A percentile compares a stretch with the other conserved stretches of the same genome.
These are phyloP conservation scores for Friedmanniomyces endolithicus DNA, from an alignment of 495 filamentous ascomycete genomes.

Conservation along the genomic window DNA sequence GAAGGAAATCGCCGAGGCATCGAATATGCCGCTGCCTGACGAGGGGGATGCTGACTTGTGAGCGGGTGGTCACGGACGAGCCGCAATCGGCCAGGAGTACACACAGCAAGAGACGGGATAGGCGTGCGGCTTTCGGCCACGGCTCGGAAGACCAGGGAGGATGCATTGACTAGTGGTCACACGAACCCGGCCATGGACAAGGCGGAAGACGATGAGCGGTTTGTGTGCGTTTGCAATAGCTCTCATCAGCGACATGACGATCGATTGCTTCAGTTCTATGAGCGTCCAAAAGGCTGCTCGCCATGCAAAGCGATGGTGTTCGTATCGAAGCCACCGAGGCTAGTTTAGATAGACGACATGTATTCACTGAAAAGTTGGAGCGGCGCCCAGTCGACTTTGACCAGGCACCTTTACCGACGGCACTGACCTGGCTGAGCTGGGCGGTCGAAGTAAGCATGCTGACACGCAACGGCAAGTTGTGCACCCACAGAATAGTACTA, in stretches of 20 bases:
- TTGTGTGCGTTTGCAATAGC: slow-evolving; percentile 11
- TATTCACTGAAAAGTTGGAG: slow-evolving; percentile 8
- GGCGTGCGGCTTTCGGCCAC: background rate
- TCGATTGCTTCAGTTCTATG: background rate
- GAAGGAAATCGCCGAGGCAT: slow-evolving; percentile 77
- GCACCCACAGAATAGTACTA: no score
- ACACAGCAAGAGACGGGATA: background rate
- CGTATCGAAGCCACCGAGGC: background rate
- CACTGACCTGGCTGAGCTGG: no score
- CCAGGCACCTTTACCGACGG: no score
- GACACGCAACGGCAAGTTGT: no score
- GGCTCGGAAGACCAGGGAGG: background rate
- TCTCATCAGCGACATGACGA: background rate
- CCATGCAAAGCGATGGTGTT: slow-evolving; percentile 18
- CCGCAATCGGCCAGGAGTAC: background rate
- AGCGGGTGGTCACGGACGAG: slow-evolving; percentile 12
- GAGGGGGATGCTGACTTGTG: slow-evolving; percentile 82
- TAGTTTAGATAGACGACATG: slow-evolving; percentile 11
- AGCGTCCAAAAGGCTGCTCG: background rate
- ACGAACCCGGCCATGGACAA: slow-evolving; percentile 11
- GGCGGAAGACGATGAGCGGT: slow-evolving; percentile 2
- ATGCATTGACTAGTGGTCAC: background rate
- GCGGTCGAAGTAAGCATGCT: no score
- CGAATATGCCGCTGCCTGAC: slow-evolving; percentile 75
- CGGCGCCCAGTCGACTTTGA: background rate